Base-by-base conservation (phyloP, 306 rosid genomes). In the Glycine latifolia region DNA sequence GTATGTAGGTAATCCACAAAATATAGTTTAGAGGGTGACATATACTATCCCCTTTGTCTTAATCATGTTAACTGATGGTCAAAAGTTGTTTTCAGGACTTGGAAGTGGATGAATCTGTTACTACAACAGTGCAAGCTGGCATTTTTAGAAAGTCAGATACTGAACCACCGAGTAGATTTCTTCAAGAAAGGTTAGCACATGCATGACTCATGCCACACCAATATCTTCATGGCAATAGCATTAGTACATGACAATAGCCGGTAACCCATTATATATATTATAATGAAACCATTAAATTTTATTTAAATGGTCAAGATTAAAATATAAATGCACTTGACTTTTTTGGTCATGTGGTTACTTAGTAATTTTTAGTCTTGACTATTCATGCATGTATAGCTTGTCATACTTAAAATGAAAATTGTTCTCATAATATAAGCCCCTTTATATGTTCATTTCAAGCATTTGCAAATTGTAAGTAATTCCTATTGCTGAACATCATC, bases 171-270 rank as follows among this genome's bases (percentile, higher is more conserved):
- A 89, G 87, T 88, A 89, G 88, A 87, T 88, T 90, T 88, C 91
- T 90, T 47, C 90, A 92, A 72, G 93, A 92, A 83, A 92, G 99
- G 99, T 95, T 61, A 74, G 50, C 63, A 71, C 1, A 66, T 15
- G 76, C 69, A 50, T 70, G 79, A 52, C 54, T 11, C 16, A 71
- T 48, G 74, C 82, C 61, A 79, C 61, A 4, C 3, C 65, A 79
- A 56, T 44, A 73, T 81, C 63, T 74, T 82, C 58, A 55, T 75
- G 43, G 71, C 66, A 75, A 43, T 73, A 31, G 13, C 76, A 56
- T 62, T 14, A 52, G 50, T 37, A 47, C 56, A 61, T 55, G 33
- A 47, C 16, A 52, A 58, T 71, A 35, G 47, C 46, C 7, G 46
- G 46, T 43, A 43, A 26, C 59, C 31, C 67, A n/a, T 49, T 73